Evolutionary conservation across 805 yeast species (phyloP).

Genomic region (Groenewaldozyma salmanticensis): DNA sequence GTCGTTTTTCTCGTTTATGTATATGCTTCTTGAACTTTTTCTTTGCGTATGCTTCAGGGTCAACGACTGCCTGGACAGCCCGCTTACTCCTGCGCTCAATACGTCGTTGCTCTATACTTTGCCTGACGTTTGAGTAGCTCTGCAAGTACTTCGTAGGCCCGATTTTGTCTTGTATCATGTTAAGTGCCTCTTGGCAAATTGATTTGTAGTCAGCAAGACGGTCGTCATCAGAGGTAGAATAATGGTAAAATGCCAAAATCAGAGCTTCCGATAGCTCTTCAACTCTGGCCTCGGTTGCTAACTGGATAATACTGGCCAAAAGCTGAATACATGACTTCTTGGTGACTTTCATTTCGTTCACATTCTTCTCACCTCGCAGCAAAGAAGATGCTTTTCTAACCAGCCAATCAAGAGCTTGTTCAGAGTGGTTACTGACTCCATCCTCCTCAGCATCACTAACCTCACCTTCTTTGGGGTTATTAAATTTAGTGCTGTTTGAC

Average conservation of each 20-base stretch:
- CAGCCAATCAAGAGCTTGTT: constrained; percentile 42
- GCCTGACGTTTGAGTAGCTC: constrained; percentile 55
- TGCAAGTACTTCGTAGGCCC: constrained; percentile 63
- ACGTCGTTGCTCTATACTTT: constrained; percentile 49
- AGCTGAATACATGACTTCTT: constrained; percentile 65
- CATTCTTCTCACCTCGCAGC: constrained; percentile 54
- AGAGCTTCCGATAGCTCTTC: constrained; percentile 37
- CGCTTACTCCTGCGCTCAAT: constrained; percentile 67
- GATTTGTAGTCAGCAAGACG: constrained; percentile 35
- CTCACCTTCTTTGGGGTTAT: constrained; percentile 18
- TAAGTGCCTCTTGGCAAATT: constrained; percentile 56
- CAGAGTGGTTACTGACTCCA: constrained; percentile 15
- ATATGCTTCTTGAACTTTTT: constrained; percentile 70
- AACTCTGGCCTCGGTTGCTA: constrained; percentile 36
- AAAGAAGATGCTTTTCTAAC: constrained; percentile 51
- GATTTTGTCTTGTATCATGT: constrained; percentile 53
- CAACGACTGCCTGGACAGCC: constrained; percentile 62
- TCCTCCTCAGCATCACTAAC: constrained; percentile 20
- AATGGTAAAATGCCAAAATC: constrained; percentile 41
- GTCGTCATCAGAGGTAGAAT: constrained; percentile 16
- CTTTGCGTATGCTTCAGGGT: constrained; percentile 75
- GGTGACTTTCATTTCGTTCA: constrained; percentile 44
- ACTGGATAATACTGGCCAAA: constrained; percentile 52
- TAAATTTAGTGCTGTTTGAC: constrained; percentile 26
- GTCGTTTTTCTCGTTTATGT: constrained; percentile 67